Conservation (phyloP, 192 early-diverging fungal species). For the Backusella mclennaniae region DNA sequence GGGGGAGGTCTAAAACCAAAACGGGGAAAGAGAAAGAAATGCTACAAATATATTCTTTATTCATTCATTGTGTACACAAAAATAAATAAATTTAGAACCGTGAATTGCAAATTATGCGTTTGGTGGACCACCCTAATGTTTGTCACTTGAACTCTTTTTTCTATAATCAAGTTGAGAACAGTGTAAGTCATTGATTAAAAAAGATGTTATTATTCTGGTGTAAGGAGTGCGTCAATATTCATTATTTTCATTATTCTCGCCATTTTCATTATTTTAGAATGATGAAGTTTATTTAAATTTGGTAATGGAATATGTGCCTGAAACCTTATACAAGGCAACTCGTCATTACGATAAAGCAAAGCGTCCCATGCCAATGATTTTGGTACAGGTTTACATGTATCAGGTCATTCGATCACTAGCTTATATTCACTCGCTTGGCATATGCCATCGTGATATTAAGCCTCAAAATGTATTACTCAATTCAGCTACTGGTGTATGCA, state of each 20-base stretch:
- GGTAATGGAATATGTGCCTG: constrained; percentile 92
- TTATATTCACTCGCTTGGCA: constrained; percentile 96
- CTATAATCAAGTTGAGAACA: constrained; percentile 89
- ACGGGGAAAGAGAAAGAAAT: no score
- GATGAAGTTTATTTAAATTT: constrained; percentile 97
- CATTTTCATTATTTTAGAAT: constrained; percentile 40
- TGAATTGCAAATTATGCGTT: constrained; percentile 91
- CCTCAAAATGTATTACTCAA: constrained; percentile 97
- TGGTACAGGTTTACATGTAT: constrained; percentile 98
- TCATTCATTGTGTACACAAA: not conserved
- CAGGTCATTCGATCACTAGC: constrained; percentile 95
- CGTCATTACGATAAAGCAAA: constrained; percentile 86
- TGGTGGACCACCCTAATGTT: constrained; percentile 91
- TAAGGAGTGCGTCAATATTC: not conserved
- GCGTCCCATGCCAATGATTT: constrained; percentile 89
- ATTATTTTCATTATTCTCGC: not conserved
- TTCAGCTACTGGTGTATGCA: constrained; percentile 84
- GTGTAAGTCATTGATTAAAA: constrained; percentile 39
- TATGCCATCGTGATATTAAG: constrained; percentile 99
- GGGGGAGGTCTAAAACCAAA: not conserved
- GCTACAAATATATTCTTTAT: not conserved
- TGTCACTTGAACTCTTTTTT: constrained; percentile 89
- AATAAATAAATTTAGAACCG: constrained; percentile 60
- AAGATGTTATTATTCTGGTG: not conserved
- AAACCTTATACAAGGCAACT: constrained; percentile 94